Conservation (phyloP, 2,329 filamentous ascomycete genomes). For the Aurifilum marmelostoma region DNA sequence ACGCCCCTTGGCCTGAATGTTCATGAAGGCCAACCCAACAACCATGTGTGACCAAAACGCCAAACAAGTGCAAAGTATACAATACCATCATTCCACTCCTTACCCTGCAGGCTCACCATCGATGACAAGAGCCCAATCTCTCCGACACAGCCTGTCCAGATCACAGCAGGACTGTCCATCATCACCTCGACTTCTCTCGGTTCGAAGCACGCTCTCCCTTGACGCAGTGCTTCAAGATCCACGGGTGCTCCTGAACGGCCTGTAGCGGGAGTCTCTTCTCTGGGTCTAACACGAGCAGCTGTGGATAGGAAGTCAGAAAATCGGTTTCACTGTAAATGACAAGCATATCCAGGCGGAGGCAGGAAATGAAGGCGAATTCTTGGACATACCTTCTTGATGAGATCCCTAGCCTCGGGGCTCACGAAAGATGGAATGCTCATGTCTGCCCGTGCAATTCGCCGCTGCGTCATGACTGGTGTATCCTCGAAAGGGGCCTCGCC, state of each 20-base stretch:
- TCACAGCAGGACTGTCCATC: not conserved
- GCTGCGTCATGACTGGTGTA: constrained; percentile 89
- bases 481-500: constrained; percentile 98
- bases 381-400: constrained; percentile 83
- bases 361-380: not conserved
- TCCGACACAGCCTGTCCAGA: not conserved
- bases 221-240: constrained; percentile 94
- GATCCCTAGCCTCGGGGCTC: constrained; percentile 83
- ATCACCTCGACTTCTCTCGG: constrained; percentile 49
- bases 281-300: constrained; percentile 89
- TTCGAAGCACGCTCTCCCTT: constrained; percentile 59
- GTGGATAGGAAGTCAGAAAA: constrained; percentile 32
- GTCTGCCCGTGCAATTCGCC: constrained; percentile 84
- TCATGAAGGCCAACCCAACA: constrained; percentile 11
- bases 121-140: not conserved
- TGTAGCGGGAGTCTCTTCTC: constrained; percentile 91
- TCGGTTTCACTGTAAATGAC: not conserved
- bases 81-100: constrained; percentile 15
- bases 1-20: constrained; percentile 7
- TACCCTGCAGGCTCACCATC: not conserved
- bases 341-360: not conserved
- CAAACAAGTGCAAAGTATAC: constrained; percentile 20
- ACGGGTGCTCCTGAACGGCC: constrained; percentile 86
- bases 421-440: constrained; percentile 93
- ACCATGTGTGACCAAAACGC: constrained; percentile 21